phyloP scores from a whole-genome alignment of 202 grass and related monocot species.

The Dendrocalamus latiflorus region DNA sequence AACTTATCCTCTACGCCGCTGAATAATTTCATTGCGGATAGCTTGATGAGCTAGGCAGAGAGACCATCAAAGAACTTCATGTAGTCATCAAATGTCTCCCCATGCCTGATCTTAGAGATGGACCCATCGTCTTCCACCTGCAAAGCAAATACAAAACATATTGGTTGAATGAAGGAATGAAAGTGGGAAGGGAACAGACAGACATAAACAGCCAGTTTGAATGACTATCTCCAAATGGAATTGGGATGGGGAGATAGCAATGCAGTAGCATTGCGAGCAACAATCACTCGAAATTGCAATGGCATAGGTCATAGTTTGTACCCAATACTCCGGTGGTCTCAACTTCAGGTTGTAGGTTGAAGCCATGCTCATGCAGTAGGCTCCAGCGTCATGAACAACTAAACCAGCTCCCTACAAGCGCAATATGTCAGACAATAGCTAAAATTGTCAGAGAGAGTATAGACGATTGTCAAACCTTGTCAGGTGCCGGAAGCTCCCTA shows the following conservation, averaged over 20 bases:
- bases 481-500: constrained; percentile 73
- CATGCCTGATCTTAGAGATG: constrained; percentile 74
- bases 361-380: constrained; percentile 99
- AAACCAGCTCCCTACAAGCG: constrained; percentile 65
- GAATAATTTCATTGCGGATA: neutral
- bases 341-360: constrained; percentile 95
- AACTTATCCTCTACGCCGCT: neutral
- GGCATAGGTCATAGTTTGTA: constrained; percentile 6
- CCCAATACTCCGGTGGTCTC: constrained; percentile 90
- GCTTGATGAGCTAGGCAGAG: constrained; percentile 21
- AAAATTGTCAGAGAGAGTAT: neutral
- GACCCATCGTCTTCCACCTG: constrained; percentile 61
- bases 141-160: neutral
- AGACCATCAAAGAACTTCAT: constrained; percentile 86
- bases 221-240: neutral
- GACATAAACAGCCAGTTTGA: too few relatives aligned
- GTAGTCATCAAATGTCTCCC: constrained; percentile 73
- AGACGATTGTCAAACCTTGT: too few relatives aligned
- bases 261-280: neutral
- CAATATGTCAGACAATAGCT: neutral
- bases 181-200: neutral
- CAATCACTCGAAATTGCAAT: neutral
- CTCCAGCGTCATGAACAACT: constrained; percentile 91
- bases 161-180: neutral
- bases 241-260: neutral